Evolutionary conservation across 106 monocot genomes (phyloP).

Genomic region (Platanthera guangdongensis): DNA sequence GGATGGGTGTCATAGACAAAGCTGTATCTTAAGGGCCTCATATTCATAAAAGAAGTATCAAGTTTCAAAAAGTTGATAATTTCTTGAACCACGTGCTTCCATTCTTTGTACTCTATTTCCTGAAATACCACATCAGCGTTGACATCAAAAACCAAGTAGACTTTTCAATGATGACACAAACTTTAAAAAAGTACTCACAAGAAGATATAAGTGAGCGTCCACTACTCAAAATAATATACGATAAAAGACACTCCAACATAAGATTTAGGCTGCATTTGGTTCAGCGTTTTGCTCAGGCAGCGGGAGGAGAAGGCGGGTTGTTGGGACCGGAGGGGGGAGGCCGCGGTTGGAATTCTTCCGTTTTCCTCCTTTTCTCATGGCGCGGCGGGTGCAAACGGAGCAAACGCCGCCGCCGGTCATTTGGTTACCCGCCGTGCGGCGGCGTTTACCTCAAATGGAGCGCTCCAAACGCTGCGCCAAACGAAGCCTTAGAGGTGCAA

Average conservation of each 20-base stretch:
- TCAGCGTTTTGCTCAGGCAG: too few species aligned
- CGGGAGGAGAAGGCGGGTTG: too few species aligned
- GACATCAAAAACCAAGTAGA: background rate
- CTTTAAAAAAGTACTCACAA: background rate
- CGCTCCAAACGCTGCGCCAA: too few species aligned
- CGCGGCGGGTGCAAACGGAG: too few species aligned
- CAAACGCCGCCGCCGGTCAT: too few species aligned
- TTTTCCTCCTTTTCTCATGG: too few species aligned
- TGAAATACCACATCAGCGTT: slow-evolving; percentile 16
- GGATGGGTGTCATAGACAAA: slow-evolving; percentile 64
- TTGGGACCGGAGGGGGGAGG: too few species aligned
- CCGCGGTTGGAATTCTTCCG: too few species aligned
- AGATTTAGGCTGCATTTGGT: too few species aligned
- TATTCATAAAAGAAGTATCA: slow-evolving; percentile 80
- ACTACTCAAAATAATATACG: background rate
- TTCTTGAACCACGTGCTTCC: slow-evolving; percentile 85
- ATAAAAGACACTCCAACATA: background rate
- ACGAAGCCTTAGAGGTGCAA: background rate
- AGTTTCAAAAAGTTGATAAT: slow-evolving; percentile 61
- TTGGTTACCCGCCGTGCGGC: too few species aligned
- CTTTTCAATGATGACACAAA: background rate
- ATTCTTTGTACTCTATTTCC: slow-evolving; percentile 81
- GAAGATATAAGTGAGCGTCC: background rate
- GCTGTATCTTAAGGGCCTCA: slow-evolving; percentile 88
- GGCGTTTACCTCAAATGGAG: too few species aligned